Percentiles rank a stretch among this genome's conserved stretches.
phyloP scores from a whole-genome alignment of 2,329 filamentous ascomycete species.

The Aspergillus sergii region DNA sequence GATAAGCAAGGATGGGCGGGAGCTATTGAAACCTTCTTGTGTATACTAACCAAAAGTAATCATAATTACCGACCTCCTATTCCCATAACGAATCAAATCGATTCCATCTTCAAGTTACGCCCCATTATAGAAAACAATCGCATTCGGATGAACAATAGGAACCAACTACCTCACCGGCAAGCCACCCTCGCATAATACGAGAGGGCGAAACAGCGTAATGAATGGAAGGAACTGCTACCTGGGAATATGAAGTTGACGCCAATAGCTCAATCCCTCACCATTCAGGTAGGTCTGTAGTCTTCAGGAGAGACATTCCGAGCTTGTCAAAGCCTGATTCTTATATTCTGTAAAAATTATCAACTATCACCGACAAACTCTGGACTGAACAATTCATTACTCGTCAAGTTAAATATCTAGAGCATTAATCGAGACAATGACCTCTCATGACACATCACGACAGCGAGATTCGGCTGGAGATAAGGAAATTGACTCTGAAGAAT shows the following conservation, averaged over 20 bases:
- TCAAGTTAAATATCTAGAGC: background rate
- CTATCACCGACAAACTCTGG: background rate
- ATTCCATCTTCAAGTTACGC: background rate
- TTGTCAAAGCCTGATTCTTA: background rate
- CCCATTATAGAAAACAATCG: background rate
- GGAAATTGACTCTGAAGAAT: background rate
- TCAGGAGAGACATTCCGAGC: background rate
- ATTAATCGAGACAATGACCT: background rate
- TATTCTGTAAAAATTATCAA: background rate
- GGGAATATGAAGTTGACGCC: background rate
- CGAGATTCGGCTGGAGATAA: background rate
- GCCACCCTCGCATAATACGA: background rate
- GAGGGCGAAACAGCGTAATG: background rate
- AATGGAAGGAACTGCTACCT: background rate
- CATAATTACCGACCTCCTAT: background rate
- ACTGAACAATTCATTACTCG: background rate
- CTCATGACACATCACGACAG: background rate
- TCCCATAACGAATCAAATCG: background rate
- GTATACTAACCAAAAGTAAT: conserved; percentile 5
- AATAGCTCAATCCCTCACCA: background rate
- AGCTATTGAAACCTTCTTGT: background rate
- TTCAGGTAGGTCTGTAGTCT: background rate
- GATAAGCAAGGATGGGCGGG: background rate
- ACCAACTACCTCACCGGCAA: background rate
- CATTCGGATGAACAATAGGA: background rate